Evolutionary conservation across 1,284 basidiomycete species (phyloP).

Genomic region (Boletus subluridellus): DNA sequence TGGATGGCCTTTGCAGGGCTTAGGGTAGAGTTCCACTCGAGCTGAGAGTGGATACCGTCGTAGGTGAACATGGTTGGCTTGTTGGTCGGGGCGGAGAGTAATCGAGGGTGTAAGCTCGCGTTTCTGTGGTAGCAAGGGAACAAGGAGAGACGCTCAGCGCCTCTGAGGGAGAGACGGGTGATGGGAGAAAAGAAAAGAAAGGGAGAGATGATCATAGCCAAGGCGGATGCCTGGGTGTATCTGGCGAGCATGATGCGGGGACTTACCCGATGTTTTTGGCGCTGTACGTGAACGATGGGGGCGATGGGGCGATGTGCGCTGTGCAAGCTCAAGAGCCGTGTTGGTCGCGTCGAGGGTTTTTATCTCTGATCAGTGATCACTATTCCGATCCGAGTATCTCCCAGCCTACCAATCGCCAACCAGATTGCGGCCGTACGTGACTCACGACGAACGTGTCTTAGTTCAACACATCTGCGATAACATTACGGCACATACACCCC

Average conservation of each 20-base stretch:
- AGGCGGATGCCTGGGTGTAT: neutral
- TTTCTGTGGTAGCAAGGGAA: conserved; percentile 8
- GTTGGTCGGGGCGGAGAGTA: conserved; percentile 14
- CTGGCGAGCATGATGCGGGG: neutral
- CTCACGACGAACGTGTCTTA: conserved; percentile 29
- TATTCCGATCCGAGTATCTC: neutral
- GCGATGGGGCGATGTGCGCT: conserved; percentile 6
- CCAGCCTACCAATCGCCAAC: conserved; percentile 9
- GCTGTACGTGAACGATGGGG: conserved; percentile 7
- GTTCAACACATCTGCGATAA: conserved; percentile 18
- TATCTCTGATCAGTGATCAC: conserved; percentile 6
- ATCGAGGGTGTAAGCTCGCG: conserved; percentile 8
- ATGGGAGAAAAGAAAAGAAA: conserved; percentile 11
- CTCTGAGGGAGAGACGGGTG: conserved; percentile 17
- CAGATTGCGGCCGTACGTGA: neutral
- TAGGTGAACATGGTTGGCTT: conserved; percentile 45
- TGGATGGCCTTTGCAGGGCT: conserved; percentile 66
- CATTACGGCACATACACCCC: conserved; percentile 30
- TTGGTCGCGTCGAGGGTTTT: conserved; percentile 7
- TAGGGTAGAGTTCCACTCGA: conserved; percentile 87
- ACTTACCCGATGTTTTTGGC: conserved; percentile 19
- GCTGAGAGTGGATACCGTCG: conserved; percentile 70
- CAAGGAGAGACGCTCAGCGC: conserved; percentile 12
- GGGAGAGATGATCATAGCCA: conserved; percentile 13
- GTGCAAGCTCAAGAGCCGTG: neutral